A percentile compares a stretch with the other conserved stretches of the same genome.
Conservation (phyloP, 495 filamentous ascomycete genomes). For the Podospora appendiculata region DNA sequence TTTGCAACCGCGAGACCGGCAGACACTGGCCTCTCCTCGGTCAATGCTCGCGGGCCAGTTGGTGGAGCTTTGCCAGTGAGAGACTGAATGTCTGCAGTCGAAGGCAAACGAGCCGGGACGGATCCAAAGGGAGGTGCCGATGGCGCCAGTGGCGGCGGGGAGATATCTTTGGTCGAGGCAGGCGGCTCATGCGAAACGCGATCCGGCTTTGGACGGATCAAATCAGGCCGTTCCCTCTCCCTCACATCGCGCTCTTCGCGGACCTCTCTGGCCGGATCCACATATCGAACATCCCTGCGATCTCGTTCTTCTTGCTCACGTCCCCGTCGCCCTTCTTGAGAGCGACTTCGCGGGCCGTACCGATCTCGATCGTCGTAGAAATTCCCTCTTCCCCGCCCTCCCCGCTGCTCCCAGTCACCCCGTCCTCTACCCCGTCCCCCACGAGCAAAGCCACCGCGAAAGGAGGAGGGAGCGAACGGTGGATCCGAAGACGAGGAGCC, state of each 20-base stretch:
- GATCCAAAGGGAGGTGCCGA: constrained; percentile 80
- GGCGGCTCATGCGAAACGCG: constrained; percentile 37
- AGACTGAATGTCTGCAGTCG: constrained; percentile 29
- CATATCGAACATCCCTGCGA: constrained; percentile 29
- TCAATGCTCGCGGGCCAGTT: constrained; percentile 42
- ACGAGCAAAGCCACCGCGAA: constrained; percentile 43
- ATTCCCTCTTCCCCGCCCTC: constrained; percentile 39
- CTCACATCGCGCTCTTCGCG: constrained; percentile 48
- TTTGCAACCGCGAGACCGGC: constrained; percentile 18
- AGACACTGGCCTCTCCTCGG: constrained; percentile 37
- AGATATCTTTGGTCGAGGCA: constrained; percentile 35
- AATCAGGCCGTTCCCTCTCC: constrained; percentile 30
- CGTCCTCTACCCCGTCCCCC: constrained; percentile 52
- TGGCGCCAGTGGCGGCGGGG: constrained; percentile 71
- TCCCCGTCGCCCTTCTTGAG: constrained; percentile 55
- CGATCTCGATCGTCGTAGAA: constrained; percentile 54
- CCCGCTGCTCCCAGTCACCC: constrained; percentile 59
- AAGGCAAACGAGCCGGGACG: constrained; percentile 36
- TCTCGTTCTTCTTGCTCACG: constrained; percentile 45
- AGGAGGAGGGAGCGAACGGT: constrained; percentile 41
- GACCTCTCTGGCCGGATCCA: constrained; percentile 43
- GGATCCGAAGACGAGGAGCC: constrained; percentile 63
- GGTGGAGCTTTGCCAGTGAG: constrained; percentile 39
- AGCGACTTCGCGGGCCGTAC: constrained; percentile 56
- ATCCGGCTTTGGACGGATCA: constrained; percentile 34